Percentiles rank a stretch among this genome's conserved stretches.
Conservation (phyloP, 2,329 filamentous ascomycete genomes). For the Dothistroma pini region DNA sequence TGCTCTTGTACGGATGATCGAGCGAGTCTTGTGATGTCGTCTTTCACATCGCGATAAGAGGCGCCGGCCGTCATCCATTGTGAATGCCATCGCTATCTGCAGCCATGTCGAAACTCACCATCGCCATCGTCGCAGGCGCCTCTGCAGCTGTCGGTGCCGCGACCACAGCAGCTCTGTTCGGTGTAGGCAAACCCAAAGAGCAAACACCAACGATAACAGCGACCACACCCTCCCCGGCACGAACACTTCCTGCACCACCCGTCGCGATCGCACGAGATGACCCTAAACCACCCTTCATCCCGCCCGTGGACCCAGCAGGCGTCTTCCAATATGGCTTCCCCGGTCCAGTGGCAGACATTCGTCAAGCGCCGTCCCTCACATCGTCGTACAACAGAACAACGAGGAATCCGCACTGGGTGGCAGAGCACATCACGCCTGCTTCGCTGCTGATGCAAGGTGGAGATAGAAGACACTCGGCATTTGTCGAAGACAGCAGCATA, state of each 20-base stretch:
- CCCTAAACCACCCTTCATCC: slow-evolving; percentile 22
- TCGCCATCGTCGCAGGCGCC: slow-evolving; percentile 48
- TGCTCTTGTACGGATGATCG: not conserved
- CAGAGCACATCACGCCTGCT: slow-evolving; percentile 90
- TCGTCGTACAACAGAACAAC: slow-evolving; percentile 87
- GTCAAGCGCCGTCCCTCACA: slow-evolving; percentile 69
- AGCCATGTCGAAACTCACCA: slow-evolving; percentile 49
- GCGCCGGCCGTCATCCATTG: not conserved
- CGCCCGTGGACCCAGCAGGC: slow-evolving; percentile 48
- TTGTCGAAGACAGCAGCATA: slow-evolving; percentile 75
- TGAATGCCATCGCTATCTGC: slow-evolving; percentile 13
- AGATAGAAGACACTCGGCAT: slow-evolving; percentile 79
- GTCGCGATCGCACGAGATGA: slow-evolving; percentile 24
- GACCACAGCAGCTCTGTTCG: slow-evolving; percentile 47
- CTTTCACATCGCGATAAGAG: not conserved
- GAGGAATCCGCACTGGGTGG: slow-evolving; percentile 86
- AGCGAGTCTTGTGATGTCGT: not conserved
- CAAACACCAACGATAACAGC: slow-evolving; percentile 27
- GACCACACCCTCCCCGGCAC: slow-evolving; percentile 30
- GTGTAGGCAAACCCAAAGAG: slow-evolving; percentile 31
- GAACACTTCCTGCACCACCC: slow-evolving; percentile 29
- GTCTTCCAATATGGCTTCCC: slow-evolving; percentile 69
- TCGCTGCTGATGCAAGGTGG: slow-evolving; percentile 72
- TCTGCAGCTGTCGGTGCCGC: slow-evolving; percentile 48
- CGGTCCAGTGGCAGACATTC: slow-evolving; percentile 80